Evolutionary conservation across 2,329 filamentous ascomycete species (phyloP).

Genomic region (Hymenoscyphus salicellus): DNA sequence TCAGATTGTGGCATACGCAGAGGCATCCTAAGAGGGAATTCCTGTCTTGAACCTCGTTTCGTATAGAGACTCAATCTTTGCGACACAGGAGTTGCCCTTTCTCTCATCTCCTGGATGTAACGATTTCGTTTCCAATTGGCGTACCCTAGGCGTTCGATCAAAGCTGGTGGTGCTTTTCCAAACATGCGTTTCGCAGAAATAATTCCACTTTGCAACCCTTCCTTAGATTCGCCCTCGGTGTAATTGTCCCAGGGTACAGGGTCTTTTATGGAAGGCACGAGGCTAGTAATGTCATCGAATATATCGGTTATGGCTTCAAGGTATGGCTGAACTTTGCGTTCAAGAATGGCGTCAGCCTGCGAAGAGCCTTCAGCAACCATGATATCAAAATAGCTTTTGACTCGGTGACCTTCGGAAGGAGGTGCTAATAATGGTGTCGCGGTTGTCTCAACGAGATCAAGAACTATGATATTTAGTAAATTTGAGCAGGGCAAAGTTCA

Average conservation of each 20-base stretch:
- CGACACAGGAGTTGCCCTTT: background rate
- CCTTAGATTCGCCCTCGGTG: background rate
- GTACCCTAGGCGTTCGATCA: background rate
- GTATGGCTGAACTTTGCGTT: background rate
- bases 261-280: background rate
- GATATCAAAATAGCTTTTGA: background rate
- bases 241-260: background rate
- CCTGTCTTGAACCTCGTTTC: background rate
- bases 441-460: background rate
- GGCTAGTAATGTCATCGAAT: background rate
- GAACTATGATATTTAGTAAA: background rate
- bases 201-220: background rate
- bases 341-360: background rate
- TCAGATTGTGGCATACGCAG: background rate
- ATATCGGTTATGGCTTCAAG: background rate
- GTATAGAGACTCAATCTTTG: background rate
- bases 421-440: background rate
- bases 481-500: no score
- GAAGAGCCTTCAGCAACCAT: background rate
- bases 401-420: background rate
- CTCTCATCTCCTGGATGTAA: background rate
- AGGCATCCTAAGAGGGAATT: background rate
- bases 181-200: background rate
- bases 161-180: background rate
- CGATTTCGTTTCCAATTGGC: constrained; percentile 1